Conservation (phyloP, 805 yeast species). For the Pichia cabralensis region DNA sequence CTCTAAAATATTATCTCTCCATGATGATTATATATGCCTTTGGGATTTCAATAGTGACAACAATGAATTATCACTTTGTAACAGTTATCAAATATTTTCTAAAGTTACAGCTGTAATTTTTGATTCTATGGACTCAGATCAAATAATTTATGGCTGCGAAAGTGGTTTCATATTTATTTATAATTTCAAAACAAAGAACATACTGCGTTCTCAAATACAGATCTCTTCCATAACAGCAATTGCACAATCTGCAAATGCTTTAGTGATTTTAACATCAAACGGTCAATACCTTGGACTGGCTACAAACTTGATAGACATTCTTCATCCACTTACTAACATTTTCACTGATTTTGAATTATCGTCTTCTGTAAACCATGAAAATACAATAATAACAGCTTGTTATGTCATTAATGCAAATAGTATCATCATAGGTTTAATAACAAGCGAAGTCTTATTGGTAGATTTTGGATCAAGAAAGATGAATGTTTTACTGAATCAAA, state of each 20-base stretch:
- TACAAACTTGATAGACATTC: slow-evolving; percentile 14
- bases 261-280: slow-evolving; percentile 15
- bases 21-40: slow-evolving; percentile 6
- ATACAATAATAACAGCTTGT: slow-evolving; percentile 12
- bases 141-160: too few species aligned
- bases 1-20: too few species aligned
- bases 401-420: slow-evolving; percentile 14
- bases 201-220: too few species aligned
- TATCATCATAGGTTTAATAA: slow-evolving; percentile 16
- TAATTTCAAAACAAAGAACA: too few species aligned
- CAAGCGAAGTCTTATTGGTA: slow-evolving; percentile 12
- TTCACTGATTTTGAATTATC: not conserved
- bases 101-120: slow-evolving; percentile 29
- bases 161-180: too few species aligned
- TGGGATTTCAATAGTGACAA: too few species aligned
- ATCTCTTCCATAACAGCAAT: too few species aligned
- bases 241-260: slow-evolving; percentile 20
- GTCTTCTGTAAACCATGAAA: not conserved
- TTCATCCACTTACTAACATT: slow-evolving; percentile 11
- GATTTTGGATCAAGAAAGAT: not conserved
- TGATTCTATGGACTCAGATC: too few species aligned
- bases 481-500: not conserved
- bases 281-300: slow-evolving; percentile 17
- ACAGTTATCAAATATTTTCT: too few species aligned
- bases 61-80: too few species aligned